Conservation (phyloP, 441 rosid genomes). For the Macaranga tanarius region DNA sequence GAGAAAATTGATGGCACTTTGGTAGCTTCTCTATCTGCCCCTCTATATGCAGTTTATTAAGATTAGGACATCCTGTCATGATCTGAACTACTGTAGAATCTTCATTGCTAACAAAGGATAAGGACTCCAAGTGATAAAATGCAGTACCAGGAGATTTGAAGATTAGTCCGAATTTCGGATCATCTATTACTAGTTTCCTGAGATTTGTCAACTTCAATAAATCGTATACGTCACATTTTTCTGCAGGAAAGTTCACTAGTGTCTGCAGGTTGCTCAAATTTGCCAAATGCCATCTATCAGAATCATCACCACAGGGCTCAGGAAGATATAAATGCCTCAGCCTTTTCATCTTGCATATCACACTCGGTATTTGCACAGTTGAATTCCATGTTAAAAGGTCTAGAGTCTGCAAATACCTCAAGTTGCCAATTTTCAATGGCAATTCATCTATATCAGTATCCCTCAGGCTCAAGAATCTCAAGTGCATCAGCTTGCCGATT, state of each 20-base stretch:
- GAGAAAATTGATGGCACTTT: constrained; percentile 27
- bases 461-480: constrained; percentile 30
- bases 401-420: constrained; percentile 27
- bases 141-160: constrained; percentile 20
- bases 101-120: constrained; percentile 32
- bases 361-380: constrained; percentile 24
- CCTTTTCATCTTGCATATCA: constrained; percentile 21
- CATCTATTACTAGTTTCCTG: constrained; percentile 35
- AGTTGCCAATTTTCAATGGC: constrained; percentile 29
- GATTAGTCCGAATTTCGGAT: constrained; percentile 25
- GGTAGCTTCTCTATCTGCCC: constrained; percentile 34
- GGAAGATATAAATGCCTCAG: constrained; percentile 38
- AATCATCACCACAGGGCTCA: constrained; percentile 27
- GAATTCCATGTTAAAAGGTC: constrained; percentile 34
- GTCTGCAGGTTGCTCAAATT: constrained; percentile 34
- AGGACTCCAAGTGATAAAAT: constrained; percentile 32
- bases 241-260: constrained; percentile 36
- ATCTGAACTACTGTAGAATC: constrained; percentile 28
- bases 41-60: constrained; percentile 33
- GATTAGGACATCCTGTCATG: constrained; percentile 31
- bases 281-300: constrained; percentile 29
- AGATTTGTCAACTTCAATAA: constrained; percentile 31
- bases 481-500: constrained; percentile 26
- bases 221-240: constrained; percentile 27
- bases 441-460: constrained; percentile 25